phyloP scores from a whole-genome alignment of 2,329 filamentous ascomycete genomes.

The Tolypocladium ophioglossoides region DNA sequence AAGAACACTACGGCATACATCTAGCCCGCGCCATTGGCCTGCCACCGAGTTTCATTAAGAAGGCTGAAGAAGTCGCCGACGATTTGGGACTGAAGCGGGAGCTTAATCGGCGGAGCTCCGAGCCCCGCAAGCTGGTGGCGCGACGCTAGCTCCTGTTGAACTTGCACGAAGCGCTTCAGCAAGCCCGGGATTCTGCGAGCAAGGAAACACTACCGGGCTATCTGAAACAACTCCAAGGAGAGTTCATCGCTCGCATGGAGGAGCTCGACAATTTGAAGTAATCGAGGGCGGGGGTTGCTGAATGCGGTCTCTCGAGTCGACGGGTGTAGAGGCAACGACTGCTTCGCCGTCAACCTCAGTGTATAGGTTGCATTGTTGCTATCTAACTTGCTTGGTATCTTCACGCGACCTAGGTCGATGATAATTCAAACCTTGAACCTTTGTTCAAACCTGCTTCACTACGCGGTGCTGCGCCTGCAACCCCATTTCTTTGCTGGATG shows the following conservation, averaged over 20 bases:
- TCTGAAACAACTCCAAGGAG: conserved; percentile 42
- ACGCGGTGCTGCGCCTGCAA: background rate
- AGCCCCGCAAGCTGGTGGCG: conserved; percentile 46
- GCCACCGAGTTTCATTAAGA: conserved; percentile 54
- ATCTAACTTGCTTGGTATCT: background rate
- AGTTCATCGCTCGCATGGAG: conserved; percentile 65
- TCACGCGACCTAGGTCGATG: background rate
- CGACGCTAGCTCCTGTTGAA: conserved; percentile 64
- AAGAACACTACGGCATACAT: conserved; percentile 69
- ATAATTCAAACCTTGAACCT: background rate
- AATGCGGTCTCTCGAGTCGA: background rate
- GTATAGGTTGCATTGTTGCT: background rate
- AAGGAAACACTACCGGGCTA: conserved; percentile 42
- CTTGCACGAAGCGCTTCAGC: conserved; percentile 60
- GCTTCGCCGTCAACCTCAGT: background rate
- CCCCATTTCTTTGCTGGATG: background rate
- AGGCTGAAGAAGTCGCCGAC: conserved; percentile 56
- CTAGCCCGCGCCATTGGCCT: conserved; percentile 68
- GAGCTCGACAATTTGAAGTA: conserved; percentile 38
- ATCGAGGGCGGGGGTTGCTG: background rate
- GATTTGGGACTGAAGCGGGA: conserved; percentile 49
- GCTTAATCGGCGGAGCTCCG: conserved; percentile 46
- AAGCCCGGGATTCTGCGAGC: conserved; percentile 53
- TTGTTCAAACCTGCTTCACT: background rate
- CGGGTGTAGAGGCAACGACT: background rate